Conservation (phyloP, 257 asterid species). For the Solanum tarijense region DNA sequence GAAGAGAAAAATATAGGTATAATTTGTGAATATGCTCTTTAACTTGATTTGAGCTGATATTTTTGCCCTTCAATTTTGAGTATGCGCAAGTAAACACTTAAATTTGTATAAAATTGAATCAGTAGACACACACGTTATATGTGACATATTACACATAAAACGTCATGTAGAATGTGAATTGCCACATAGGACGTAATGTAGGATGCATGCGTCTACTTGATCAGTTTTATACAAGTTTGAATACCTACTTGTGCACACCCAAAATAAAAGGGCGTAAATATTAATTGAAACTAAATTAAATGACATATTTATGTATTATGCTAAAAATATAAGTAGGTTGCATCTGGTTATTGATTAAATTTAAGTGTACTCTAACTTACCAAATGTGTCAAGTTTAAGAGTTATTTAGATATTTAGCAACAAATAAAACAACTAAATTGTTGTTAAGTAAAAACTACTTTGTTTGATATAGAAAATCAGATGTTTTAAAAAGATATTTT, state of each 20-base stretch:
- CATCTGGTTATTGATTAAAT: neutral
- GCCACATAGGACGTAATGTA: neutral
- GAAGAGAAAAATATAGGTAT: too few species aligned
- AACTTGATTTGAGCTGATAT: too few species aligned
- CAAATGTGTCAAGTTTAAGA: neutral
- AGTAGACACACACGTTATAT: too few species aligned
- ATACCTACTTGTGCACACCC: too few species aligned
- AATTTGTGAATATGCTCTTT: too few species aligned
- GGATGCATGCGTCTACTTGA: neutral
- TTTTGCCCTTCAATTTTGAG: too few species aligned
- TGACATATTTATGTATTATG: neutral
- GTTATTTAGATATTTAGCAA: neutral
- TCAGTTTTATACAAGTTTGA: too few species aligned
- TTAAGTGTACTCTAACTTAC: neutral
- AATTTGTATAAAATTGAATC: too few species aligned
- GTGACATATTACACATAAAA: too few species aligned
- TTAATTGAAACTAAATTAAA: too few species aligned
- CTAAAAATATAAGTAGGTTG: neutral
- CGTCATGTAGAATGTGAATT: neutral
- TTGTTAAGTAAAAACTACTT: neutral
- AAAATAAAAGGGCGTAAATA: too few species aligned
- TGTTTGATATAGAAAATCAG: neutral
- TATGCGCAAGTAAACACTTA: too few species aligned
- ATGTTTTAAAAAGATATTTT: neutral
- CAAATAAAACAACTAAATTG: neutral